Conservation (phyloP, 148 eudicot genomes). For the Rhododendron henanense region DNA sequence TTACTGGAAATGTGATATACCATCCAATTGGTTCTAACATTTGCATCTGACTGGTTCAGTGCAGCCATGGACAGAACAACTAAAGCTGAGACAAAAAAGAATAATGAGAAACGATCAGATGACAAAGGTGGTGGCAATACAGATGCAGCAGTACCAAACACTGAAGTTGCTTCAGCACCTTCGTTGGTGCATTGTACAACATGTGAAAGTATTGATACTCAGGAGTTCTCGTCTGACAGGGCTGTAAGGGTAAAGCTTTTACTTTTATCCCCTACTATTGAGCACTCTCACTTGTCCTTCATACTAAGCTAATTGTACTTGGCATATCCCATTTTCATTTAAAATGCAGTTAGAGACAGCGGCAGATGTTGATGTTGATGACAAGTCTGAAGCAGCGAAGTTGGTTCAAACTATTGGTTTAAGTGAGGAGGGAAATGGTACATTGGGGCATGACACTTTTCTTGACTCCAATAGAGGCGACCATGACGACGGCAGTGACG, state of each 20-base stretch:
- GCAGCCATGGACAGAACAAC: slow-evolving; percentile 22
- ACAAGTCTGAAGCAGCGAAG: slow-evolving; percentile 35
- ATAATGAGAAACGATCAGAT: slow-evolving; percentile 20
- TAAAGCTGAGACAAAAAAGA: slow-evolving; percentile 23
- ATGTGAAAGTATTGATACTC: slow-evolving; percentile 33
- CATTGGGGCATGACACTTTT: slow-evolving; percentile 35
- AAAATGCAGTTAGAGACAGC: slow-evolving; percentile 35
- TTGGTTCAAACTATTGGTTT: slow-evolving; percentile 23
- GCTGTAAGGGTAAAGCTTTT: slow-evolving; percentile 40
- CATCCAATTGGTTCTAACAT: neutral
- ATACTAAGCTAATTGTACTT: neutral
- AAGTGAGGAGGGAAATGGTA: slow-evolving; percentile 46
- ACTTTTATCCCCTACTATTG: neutral
- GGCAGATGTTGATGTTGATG: slow-evolving; percentile 5
- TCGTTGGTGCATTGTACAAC: slow-evolving; percentile 38
- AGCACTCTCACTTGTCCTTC: too few species aligned
- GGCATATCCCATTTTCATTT: neutral
- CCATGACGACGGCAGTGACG: neutral
- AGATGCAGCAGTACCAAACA: slow-evolving; percentile 20
- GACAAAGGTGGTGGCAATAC: slow-evolving; percentile 14
- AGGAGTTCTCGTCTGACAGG: slow-evolving; percentile 30
- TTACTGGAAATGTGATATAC: neutral
- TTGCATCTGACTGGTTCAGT: slow-evolving; percentile 28
- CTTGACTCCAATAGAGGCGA: slow-evolving; percentile 27
- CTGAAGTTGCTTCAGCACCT: slow-evolving; percentile 31